phyloP scores from a whole-genome alignment of 345 rosid species.

The Arabidopsis thaliana region DNA sequence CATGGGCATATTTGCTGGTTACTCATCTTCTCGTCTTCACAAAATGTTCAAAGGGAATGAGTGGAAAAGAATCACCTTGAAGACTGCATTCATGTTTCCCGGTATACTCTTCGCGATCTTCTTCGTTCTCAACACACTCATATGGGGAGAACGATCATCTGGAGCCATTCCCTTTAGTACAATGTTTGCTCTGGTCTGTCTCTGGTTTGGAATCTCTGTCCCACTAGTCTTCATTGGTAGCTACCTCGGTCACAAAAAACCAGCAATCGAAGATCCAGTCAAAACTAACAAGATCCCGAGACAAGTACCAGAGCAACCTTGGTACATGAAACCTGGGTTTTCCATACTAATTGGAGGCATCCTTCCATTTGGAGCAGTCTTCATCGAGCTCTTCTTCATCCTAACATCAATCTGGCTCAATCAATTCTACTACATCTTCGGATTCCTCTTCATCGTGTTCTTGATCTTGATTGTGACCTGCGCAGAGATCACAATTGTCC shows the following conservation, averaged over 20 bases:
- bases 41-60: conserved; percentile 93
- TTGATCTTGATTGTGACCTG: conserved; percentile 82
- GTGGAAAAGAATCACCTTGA: conserved; percentile 90
- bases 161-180: conserved; percentile 97
- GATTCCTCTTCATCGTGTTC: conserved; percentile 95
- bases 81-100: conserved; percentile 94
- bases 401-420: conserved; percentile 93
- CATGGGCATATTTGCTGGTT: conserved; percentile 92
- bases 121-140: conserved; percentile 80
- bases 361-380: conserved; percentile 93
- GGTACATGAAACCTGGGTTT: conserved; percentile 91
- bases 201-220: conserved; percentile 96
- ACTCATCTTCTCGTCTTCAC: conserved; percentile 81
- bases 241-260: conserved; percentile 85
- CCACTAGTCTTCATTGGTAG: conserved; percentile 92
- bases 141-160: conserved; percentile 92
- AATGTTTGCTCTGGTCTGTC: conserved; percentile 86
- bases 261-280: conserved; percentile 89
- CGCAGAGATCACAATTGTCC: conserved; percentile 87
- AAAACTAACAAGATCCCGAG: conserved; percentile 94
- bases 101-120: conserved; percentile 81
- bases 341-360: conserved; percentile 91
- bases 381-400: conserved; percentile 95
- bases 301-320: conserved; percentile 91
- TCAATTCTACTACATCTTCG: conserved; percentile 96